phyloP scores from a whole-genome alignment of 2,329 filamentous ascomycete species.

The Arthrobotrys iridis region DNA sequence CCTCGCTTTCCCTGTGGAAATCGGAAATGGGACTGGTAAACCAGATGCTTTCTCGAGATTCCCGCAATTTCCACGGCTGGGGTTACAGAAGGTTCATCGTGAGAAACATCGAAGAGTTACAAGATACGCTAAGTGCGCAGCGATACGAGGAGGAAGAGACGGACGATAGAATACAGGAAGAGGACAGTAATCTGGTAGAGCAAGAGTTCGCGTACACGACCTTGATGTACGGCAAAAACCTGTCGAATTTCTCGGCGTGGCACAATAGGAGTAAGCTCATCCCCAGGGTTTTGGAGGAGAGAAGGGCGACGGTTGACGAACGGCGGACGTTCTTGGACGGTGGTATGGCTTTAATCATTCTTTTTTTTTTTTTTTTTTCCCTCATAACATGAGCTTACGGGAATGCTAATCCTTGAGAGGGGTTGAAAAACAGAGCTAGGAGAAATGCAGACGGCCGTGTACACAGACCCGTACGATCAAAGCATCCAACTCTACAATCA shows the following conservation, averaged over 20 bases:
- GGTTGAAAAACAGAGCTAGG: constrained; percentile 71
- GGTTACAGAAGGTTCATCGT: constrained; percentile 85
- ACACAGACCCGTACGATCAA: constrained; percentile 91
- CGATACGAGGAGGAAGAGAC: not conserved
- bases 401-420: not conserved
- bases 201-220: constrained; percentile 89
- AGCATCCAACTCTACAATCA: constrained; percentile 98
- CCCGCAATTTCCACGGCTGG: constrained; percentile 96
- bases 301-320: constrained; percentile 70
- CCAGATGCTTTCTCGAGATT: constrained; percentile 88
- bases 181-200: constrained; percentile 74
- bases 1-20: constrained; percentile 77
- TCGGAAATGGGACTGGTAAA: constrained; percentile 82
- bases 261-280: constrained; percentile 89
- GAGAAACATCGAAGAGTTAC: constrained; percentile 73
- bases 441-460: constrained; percentile 79
- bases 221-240: constrained; percentile 81
- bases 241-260: constrained; percentile 98
- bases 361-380: not conserved
- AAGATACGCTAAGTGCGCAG: not conserved
- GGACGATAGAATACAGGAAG: not conserved
- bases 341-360: constrained; percentile 64
- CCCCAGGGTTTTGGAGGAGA: constrained; percentile 76
- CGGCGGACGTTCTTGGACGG: constrained; percentile 77
- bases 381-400: no score